phyloP scores from a whole-genome alignment of 352 stramenopile genomes.

The Pythium vanterpoolii region DNA sequence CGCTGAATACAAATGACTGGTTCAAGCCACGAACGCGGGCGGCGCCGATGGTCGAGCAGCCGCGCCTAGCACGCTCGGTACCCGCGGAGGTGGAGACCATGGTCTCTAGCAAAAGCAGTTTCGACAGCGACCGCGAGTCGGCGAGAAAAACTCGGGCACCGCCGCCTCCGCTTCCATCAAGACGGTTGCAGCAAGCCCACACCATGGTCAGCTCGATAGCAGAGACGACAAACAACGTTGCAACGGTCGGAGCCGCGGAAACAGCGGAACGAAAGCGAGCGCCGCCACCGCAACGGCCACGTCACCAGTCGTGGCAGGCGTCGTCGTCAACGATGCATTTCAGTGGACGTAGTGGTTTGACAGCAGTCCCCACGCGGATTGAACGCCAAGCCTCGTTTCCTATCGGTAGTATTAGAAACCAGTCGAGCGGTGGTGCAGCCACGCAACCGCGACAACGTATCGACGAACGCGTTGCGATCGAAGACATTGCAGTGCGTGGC shows the following conservation, averaged over 20 bases:
- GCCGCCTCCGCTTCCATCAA: background rate
- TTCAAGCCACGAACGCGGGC: too few relatives aligned
- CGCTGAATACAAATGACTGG: too few relatives aligned
- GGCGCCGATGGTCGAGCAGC: too few relatives aligned
- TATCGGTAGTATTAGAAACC: background rate
- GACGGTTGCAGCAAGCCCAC: background rate
- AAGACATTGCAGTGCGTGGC: slow-evolving; percentile 13
- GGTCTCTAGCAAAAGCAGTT: too few relatives aligned
- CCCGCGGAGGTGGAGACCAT: too few relatives aligned
- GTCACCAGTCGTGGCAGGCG: background rate
- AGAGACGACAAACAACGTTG: background rate
- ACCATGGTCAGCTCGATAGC: background rate
- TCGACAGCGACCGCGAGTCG: too few relatives aligned
- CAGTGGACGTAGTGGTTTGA: too few relatives aligned
- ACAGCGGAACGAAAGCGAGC: background rate
- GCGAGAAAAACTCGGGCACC: too few relatives aligned
- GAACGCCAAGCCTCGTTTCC: background rate
- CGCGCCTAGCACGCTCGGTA: too few relatives aligned
- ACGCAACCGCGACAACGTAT: slow-evolving; percentile 3
- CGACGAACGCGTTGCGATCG: slow-evolving; percentile 16
- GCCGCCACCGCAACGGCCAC: background rate
- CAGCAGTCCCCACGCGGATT: background rate
- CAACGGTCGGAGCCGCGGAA: background rate
- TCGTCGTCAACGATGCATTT: too few relatives aligned
- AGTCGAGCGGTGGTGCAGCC: too few relatives aligned